Conservation (phyloP, 1,139 yeast genomes). For the Yarrowia galli region DNA sequence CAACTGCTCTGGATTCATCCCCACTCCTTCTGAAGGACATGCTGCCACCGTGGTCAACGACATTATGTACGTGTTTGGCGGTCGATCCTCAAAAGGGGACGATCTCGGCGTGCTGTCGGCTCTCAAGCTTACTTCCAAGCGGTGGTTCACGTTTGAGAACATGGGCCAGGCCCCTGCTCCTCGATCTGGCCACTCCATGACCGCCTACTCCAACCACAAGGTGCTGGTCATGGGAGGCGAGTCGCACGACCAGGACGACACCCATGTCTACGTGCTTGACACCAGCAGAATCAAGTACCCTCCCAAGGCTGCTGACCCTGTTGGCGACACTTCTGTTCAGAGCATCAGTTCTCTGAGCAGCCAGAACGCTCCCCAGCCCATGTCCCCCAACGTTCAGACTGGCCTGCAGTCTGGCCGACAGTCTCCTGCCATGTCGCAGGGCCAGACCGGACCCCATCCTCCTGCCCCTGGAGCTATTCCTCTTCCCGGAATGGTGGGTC, state of each 20-base stretch:
- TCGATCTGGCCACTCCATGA: conserved; percentile 93
- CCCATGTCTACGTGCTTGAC: conserved; percentile 53
- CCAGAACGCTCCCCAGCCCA: conserved; percentile 6
- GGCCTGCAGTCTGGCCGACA: conserved; percentile 9
- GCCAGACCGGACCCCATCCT: conserved; percentile 4
- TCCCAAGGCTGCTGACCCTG: conserved; percentile 42
- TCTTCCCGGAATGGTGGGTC: conserved; percentile 26
- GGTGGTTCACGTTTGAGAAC: conserved; percentile 73
- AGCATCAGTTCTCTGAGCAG: conserved; percentile 3
- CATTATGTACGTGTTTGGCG: conserved; percentile 86
- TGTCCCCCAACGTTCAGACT: not conserved
- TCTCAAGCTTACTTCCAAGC: conserved; percentile 73
- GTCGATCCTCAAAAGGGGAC: conserved; percentile 78
- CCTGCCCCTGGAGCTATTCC: conserved; percentile 36
- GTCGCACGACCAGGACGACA: conserved; percentile 44
- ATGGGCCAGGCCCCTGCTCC: conserved; percentile 75
- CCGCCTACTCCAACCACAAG: conserved; percentile 72
- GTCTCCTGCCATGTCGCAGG: not conserved
- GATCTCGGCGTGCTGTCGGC: conserved; percentile 74
- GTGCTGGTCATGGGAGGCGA: conserved; percentile 93
- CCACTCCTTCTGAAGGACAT: conserved; percentile 92
- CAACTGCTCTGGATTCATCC: conserved; percentile 65
- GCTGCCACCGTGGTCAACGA: conserved; percentile 83
- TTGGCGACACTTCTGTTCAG: conserved; percentile 31
- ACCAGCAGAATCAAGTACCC: conserved; percentile 53